A percentile compares a stretch with the other conserved stretches of the same genome.
Evolutionary conservation across 1,284 basidiomycete species (phyloP).

Genomic region (Ustilago hordei): DNA sequence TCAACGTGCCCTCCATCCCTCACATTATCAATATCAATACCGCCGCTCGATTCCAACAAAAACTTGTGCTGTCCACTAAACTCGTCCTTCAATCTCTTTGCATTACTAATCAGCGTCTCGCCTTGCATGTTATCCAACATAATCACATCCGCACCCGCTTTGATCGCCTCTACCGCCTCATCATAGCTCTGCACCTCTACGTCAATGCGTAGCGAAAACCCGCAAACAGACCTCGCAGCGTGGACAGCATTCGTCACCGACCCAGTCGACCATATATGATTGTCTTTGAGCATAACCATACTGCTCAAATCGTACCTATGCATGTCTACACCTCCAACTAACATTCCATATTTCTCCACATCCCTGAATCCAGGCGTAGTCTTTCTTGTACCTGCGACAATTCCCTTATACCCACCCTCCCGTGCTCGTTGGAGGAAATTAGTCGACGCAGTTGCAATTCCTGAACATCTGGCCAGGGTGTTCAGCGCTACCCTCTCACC

Average conservation of each 20-base stretch:
- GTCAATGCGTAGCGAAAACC: slow-evolving; percentile 91
- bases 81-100: slow-evolving; percentile 52
- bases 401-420: slow-evolving; percentile 83
- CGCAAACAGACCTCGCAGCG: slow-evolving; percentile 86
- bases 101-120: slow-evolving; percentile 56
- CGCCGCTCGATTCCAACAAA: slow-evolving; percentile 64
- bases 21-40: slow-evolving; percentile 64
- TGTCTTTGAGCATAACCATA: slow-evolving; percentile 99
- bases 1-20: slow-evolving; percentile 57
- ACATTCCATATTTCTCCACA: slow-evolving; percentile 99
- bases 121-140: slow-evolving; percentile 82
- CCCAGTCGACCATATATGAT: slow-evolving; percentile 97
- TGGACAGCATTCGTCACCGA: slow-evolving; percentile 89
- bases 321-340: slow-evolving; percentile 94
- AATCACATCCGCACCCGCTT: slow-evolving; percentile 94
- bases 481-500: slow-evolving; percentile 96
- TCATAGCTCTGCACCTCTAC: slow-evolving; percentile 90
- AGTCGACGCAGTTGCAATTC: slow-evolving; percentile 93
- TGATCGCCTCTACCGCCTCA: slow-evolving; percentile 94
- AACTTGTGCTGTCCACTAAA: slow-evolving; percentile 43
- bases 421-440: slow-evolving; percentile 83
- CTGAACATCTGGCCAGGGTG: slow-evolving; percentile 91
- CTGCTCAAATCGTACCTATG: slow-evolving; percentile 96
- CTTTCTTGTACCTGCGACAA: slow-evolving; percentile 95
- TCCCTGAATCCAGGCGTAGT: slow-evolving; percentile 96